Evolutionary conservation across 78 protist species (phyloP), one percentile per base, ranked within the genome.

Genomic region (Monocercomonoides exilis): DNA sequence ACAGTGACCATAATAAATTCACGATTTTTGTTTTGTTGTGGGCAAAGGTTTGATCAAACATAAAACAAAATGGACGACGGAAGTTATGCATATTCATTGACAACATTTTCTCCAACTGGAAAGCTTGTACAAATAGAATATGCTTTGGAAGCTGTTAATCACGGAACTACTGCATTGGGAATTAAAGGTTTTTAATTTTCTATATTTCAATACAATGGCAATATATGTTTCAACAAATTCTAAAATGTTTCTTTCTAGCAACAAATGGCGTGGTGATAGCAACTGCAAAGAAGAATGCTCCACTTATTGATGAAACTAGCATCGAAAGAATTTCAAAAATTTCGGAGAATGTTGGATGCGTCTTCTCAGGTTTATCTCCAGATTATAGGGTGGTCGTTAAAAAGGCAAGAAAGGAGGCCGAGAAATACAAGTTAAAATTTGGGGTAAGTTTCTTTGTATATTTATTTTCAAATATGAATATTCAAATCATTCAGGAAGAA

Each of bases 101-200:
- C 99, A 1, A 98, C 99, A 4, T 98, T 98, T 95, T 87, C 94
- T 41, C 98, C 99, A 0, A 94, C 98, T 34, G 99, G 99, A 45
- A 96, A 97, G 90, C 93, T 98, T 21, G 97, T 94, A 5, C 99
- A 98, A 92, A 97, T 98, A 85, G 99, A 98, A 84, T 95, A 98
- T 85, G 99, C 99, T 0, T 86, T 97, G 38, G 90, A 87, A 32
- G 98, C 99, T 0, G 99, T 97, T 3, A 82, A 63, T 1, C 34
- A 81, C 1, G 99, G 99, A 32, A 85, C 91, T 84, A 96, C 99
- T 0, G 91, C 98, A 1, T 81, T 98, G 29, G 99, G 98, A 44
- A 94, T 98, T 41, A 97, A 97, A 46, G 98, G 98, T 94, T 45
- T 34, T 77, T n/a, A n/a, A 77, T 0, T 5, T 21, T 54, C 70